These are phyloP conservation scores for Trametes punicea DNA, from an alignment of 768 basidiomycete species.

Conservation along the genomic window DNA sequence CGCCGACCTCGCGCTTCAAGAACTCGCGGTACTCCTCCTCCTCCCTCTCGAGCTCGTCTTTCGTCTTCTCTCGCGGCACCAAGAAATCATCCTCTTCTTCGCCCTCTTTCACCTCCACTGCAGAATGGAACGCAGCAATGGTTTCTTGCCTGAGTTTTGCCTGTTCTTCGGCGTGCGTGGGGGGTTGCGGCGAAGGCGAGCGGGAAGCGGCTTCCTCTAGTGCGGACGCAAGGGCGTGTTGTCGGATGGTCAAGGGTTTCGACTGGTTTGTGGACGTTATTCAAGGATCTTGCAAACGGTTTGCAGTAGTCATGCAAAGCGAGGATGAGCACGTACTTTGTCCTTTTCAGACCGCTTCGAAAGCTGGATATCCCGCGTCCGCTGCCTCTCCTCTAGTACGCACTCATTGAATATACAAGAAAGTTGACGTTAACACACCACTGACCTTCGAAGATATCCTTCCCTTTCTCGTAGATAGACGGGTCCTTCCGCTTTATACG, in stretches of 20 bases:
- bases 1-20: conserved; percentile 77
- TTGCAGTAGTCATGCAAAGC: neutral
- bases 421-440: neutral
- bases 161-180: conserved; percentile 81
- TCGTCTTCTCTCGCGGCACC: conserved; percentile 69
- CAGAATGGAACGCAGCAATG: conserved; percentile 74
- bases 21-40: conserved; percentile 85
- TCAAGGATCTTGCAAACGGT: conserved; percentile 7
- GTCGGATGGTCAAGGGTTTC: conserved; percentile 74
- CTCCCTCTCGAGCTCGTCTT: conserved; percentile 72
- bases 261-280: conserved; percentile 36
- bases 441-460: conserved; percentile 79
- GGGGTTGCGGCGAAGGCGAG: conserved; percentile 47
- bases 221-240: conserved; percentile 62
- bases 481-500: conserved; percentile 83
- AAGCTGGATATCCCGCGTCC: conserved; percentile 36
- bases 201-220: conserved; percentile 51
- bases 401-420: too few species aligned
- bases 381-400: conserved; percentile 63
- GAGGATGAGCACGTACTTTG: conserved; percentile 40
- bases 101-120: conserved; percentile 29
- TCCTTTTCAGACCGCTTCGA: conserved; percentile 36
- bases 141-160: conserved; percentile 72
- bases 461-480: conserved; percentile 70
- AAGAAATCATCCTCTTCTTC: conserved; percentile 63